Conservation (phyloP, 345 rosid genomes). For the Eucalyptus paniculata region DNA sequence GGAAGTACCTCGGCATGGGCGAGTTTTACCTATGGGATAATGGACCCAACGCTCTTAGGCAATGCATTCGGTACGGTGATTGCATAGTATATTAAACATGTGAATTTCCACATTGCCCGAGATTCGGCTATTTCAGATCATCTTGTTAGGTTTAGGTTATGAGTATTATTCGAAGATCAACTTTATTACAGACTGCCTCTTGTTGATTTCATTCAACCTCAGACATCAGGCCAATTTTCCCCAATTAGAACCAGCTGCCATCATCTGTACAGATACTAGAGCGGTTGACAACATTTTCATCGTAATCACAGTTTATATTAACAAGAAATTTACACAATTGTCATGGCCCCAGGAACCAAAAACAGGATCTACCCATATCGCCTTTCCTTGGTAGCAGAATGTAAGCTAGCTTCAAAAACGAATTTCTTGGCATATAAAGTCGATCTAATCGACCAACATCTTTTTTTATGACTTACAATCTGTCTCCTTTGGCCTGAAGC, state of each 20-base stretch:
- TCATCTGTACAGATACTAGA: not conserved
- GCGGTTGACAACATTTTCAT: not conserved
- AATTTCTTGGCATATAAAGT: not conserved
- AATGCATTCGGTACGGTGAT: not conserved
- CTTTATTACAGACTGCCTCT: not conserved
- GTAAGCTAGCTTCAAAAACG: not conserved
- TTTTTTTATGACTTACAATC: not conserved
- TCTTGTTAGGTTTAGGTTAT: not conserved
- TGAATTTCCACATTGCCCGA: not conserved
- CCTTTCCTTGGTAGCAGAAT: not conserved
- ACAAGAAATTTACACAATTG: not conserved
- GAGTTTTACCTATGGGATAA: not conserved
- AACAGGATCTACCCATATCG: not conserved
- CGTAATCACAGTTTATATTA: not conserved
- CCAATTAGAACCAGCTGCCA: not conserved
- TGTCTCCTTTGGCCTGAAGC: conserved; percentile 10
- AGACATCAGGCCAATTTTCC: not conserved
- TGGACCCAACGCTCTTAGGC: not conserved
- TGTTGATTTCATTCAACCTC: not conserved
- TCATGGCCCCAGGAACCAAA: not conserved
- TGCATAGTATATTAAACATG: not conserved
- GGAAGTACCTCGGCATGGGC: not conserved
- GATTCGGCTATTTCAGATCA: not conserved
- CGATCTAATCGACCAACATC: not conserved
- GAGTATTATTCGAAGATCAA: not conserved